phyloP scores from a whole-genome alignment of 768 basidiomycete genomes.

The Phaeolepiota aurea region DNA sequence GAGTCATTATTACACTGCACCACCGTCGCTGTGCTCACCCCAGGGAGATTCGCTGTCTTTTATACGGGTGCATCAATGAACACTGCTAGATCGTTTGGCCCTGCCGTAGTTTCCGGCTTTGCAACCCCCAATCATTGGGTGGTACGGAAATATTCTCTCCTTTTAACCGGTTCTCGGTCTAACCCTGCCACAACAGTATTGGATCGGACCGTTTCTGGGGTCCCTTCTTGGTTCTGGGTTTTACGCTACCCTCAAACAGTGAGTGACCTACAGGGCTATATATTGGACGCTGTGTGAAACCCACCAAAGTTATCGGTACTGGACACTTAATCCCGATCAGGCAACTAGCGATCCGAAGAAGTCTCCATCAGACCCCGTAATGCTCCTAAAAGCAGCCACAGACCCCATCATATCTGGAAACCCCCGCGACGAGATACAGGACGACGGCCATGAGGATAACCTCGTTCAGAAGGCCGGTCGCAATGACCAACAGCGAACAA shows the following conservation, averaged over 20 bases:
- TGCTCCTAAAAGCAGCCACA: background rate
- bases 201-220: conserved; percentile 66
- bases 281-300: background rate
- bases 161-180: conserved; percentile 2
- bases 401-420: background rate
- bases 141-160: conserved; percentile 25
- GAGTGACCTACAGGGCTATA: conserved; percentile 4
- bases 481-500: too few species aligned
- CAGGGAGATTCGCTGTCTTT: conserved; percentile 42
- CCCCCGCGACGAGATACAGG: background rate
- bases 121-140: conserved; percentile 48
- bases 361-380: conserved; percentile 31
- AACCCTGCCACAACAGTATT: conserved; percentile 34
- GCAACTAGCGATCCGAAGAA: conserved; percentile 28
- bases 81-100: conserved; percentile 62
- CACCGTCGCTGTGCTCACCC: background rate
- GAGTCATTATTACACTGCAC: conserved; percentile 10
- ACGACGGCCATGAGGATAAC: too few species aligned
- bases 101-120: conserved; percentile 60
- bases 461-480: too few species aligned
- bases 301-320: conserved; percentile 34
- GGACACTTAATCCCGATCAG: conserved; percentile 40
- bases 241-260: conserved; percentile 50
- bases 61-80: conserved; percentile 67
- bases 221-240: conserved; percentile 49